Base-by-base conservation (phyloP, 2,329 filamentous ascomycete genomes). In the Trichoderma harzianum region DNA sequence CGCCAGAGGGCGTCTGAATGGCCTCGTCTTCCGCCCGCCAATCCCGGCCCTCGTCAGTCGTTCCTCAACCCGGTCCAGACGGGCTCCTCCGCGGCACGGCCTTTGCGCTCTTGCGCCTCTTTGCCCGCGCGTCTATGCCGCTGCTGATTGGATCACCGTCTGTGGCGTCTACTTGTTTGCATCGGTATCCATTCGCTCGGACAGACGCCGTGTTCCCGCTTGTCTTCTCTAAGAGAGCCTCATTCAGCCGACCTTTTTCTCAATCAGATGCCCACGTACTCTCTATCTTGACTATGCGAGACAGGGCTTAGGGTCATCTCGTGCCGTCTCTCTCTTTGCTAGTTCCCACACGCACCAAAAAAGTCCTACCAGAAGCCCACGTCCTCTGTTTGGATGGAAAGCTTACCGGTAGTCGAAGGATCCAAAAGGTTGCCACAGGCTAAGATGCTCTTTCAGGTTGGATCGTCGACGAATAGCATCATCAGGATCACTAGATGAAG, bases 391-490 rank as follows among this genome's bases (percentile, higher is more conserved):
- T 53, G 47, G 47, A 53, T 14, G 47, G n/a, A 53, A 53, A 21
- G n/a, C 6, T 24, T 24, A 6, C 47, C 21, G 47, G 47, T 21
- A 53, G 47, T 53, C 47, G 47, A 53, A 53, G 47, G 47, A 53
- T 53, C 47, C n/a, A 24, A 53, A 60, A 51, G 55, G 53, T 16
- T 32, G 55, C 34, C 14, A 10, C 21, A 18, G 28, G 53, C 66
- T 32, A 21, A 43, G 34, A 68, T 58, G 34, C 64, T 30, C 32
- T 14, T 39, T 43, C 64, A 67, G 64, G 64, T 36, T 55, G 51
- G 32, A n/a, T 14, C 57, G 66, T 65, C 34, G 51, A 58, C 64
- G 64, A 67, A 67, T 67, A n/a, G 18, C 64, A 67, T 67, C 47
- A 34, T 34, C 64, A 43, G 24, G 12, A 34, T 14, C 30, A 11